Evolutionary conservation across 2,329 filamentous ascomycete genomes (phyloP).

Genomic region (Ceratocystis harringtonii): DNA sequence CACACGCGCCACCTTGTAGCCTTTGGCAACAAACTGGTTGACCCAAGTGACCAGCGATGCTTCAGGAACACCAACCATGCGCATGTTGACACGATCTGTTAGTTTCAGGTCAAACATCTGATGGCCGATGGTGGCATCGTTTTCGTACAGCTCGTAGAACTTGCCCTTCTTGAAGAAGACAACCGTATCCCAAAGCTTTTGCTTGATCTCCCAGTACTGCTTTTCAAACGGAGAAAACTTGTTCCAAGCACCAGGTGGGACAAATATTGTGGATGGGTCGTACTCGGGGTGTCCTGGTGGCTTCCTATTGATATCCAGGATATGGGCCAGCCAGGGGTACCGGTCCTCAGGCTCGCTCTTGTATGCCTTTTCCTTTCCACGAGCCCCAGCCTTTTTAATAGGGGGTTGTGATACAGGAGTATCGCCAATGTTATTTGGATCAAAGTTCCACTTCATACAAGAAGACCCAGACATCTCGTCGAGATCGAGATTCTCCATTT

Average conservation of each 20-base stretch:
- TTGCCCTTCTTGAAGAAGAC: slow-evolving; percentile 99
- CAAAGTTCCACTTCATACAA: slow-evolving; percentile 57
- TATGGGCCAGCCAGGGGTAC: slow-evolving; percentile 79
- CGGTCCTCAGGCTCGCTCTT: slow-evolving; percentile 70
- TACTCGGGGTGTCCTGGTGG: slow-evolving; percentile 70
- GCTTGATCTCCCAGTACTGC: slow-evolving; percentile 99
- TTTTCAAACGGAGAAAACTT: slow-evolving; percentile 91
- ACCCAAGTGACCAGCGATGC: slow-evolving; percentile 94
- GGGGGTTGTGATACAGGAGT: slow-evolving; percentile 20
- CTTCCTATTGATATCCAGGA: slow-evolving; percentile 71
- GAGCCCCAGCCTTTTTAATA: slow-evolving; percentile 20
- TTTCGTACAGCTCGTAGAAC: slow-evolving; percentile 97
- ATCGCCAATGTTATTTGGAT: slow-evolving; percentile 31
- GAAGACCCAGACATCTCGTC: slow-evolving; percentile 29
- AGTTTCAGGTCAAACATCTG: slow-evolving; percentile 96
- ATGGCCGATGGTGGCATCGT: slow-evolving; percentile 90
- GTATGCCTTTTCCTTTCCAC: slow-evolving; percentile 53
- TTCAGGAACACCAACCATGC: slow-evolving; percentile 96
- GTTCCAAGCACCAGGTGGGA: slow-evolving; percentile 64
- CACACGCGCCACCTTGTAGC: slow-evolving; percentile 90
- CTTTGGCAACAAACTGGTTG: slow-evolving; percentile 95
- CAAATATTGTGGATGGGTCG: slow-evolving; percentile 78
- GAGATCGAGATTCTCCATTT: slow-evolving; percentile 34
- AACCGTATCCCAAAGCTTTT: slow-evolving; percentile 91
- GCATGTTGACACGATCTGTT: slow-evolving; percentile 97